Conservation (phyloP, 192 early-diverging fungal genomes). For the Coemansia sp. region DNA sequence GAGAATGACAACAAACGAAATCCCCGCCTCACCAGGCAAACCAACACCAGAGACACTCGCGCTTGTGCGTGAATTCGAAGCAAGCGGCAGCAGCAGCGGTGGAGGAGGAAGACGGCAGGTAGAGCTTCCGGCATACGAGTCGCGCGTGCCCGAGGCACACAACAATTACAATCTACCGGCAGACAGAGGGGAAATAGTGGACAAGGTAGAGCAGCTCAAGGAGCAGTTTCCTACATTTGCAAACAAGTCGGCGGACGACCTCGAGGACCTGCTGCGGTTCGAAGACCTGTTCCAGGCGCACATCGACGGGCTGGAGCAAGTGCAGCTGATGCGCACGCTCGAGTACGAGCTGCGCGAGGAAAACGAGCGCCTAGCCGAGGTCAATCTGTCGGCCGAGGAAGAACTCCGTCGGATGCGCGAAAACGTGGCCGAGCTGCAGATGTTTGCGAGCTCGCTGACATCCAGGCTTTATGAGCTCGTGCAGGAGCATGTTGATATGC, state of each 20-base stretch:
- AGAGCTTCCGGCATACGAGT: conserved; percentile 29
- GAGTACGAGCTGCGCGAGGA: conserved; percentile 53
- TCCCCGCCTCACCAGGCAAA: background rate
- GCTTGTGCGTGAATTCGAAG: conserved; percentile 35
- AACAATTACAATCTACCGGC: conserved; percentile 54
- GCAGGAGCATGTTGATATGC: conserved; percentile 48
- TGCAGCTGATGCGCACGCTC: conserved; percentile 54
- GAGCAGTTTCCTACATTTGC: conserved; percentile 57
- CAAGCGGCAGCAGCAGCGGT: background rate
- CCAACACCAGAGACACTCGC: conserved; percentile 14
- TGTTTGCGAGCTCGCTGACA: conserved; percentile 54
- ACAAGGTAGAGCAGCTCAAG: conserved; percentile 32
- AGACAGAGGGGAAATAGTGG: conserved; percentile 15
- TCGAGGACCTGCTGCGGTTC: conserved; percentile 51
- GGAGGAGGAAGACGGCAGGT: background rate
- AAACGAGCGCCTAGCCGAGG: conserved; percentile 51
- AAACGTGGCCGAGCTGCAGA: conserved; percentile 50
- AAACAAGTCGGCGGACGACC: conserved; percentile 56
- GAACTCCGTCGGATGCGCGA: conserved; percentile 51
- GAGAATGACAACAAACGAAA: conserved; percentile 4
- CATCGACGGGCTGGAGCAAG: conserved; percentile 55
- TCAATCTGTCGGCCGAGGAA: conserved; percentile 44
- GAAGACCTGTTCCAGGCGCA: conserved; percentile 57
- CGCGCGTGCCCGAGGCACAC: conserved; percentile 42
- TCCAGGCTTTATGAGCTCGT: conserved; percentile 52